Conservation (phyloP, 176 grass and related monocot species). For the Dendrocalamus sinicus region DNA sequence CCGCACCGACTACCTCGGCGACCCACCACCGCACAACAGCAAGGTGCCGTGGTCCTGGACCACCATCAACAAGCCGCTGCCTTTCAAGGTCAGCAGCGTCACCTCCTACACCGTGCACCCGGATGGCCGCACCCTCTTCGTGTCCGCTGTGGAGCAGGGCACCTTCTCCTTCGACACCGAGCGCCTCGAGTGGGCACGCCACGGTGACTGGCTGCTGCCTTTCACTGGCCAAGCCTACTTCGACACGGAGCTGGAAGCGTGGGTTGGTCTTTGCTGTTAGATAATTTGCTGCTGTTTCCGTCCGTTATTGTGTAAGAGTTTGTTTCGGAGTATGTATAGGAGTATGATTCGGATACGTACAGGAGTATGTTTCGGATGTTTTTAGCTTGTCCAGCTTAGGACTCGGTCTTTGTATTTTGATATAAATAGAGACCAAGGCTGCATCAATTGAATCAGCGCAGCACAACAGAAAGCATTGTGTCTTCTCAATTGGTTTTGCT, state of each 20-base stretch:
- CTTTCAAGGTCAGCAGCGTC: not conserved
- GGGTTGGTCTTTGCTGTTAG: constrained; percentile 31
- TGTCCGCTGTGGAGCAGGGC: not conserved
- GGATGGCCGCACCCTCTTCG: constrained; percentile 22
- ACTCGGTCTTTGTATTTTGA: too few relatives aligned
- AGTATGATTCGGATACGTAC: too few relatives aligned
- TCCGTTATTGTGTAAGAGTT: too few relatives aligned
- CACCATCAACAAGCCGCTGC: not conserved
- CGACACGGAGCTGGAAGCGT: constrained; percentile 15
- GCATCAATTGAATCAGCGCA: too few relatives aligned
- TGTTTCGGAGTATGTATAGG: too few relatives aligned
- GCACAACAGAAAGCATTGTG: too few relatives aligned
- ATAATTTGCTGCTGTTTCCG: too few relatives aligned
- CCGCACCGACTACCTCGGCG: not conserved
- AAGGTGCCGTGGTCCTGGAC: constrained; percentile 29
- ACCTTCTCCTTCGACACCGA: constrained; percentile 33
- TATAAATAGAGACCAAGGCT: too few relatives aligned
- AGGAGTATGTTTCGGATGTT: too few relatives aligned
- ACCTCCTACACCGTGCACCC: too few relatives aligned
- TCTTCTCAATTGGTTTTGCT: too few relatives aligned
- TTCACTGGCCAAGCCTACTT: constrained; percentile 20
- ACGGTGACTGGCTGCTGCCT: constrained; percentile 21
- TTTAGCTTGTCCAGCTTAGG: too few relatives aligned
- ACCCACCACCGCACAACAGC: not conserved
- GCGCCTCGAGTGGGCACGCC: not conserved